phyloP scores from a whole-genome alignment of 1,139 yeast species.

The Meyerozyma athensensis region DNA sequence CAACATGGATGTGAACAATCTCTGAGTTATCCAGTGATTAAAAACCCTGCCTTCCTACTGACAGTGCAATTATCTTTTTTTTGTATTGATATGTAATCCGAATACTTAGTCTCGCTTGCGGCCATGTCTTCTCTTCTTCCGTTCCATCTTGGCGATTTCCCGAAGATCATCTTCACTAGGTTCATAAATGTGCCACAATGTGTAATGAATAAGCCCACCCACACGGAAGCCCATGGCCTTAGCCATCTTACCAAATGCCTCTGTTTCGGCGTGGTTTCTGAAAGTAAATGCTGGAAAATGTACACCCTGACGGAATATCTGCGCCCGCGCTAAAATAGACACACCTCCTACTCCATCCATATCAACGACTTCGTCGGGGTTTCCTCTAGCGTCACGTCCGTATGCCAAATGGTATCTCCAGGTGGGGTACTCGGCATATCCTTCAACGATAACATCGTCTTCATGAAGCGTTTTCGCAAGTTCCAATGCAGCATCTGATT shows the following conservation, averaged over 20 bases:
- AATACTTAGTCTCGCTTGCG: slow-evolving; percentile 5
- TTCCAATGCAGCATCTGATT: slow-evolving; percentile 64
- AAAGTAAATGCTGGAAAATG: slow-evolving; percentile 88
- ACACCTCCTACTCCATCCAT: slow-evolving; percentile 92
- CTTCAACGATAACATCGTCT: slow-evolving; percentile 88
- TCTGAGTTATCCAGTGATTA: slow-evolving; percentile 48
- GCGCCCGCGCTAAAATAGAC: slow-evolving; percentile 76
- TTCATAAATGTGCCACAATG: slow-evolving; percentile 84
- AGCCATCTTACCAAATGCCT: slow-evolving; percentile 88
- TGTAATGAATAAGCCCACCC: slow-evolving; percentile 85
- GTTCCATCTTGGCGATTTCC: slow-evolving; percentile 66
- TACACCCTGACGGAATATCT: slow-evolving; percentile 75
- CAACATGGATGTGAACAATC: slow-evolving; percentile 53
- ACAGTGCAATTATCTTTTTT: slow-evolving; percentile 18
- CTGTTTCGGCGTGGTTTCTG: slow-evolving; percentile 87
- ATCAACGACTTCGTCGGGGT: slow-evolving; percentile 62
- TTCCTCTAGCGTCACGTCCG: slow-evolving; percentile 58
- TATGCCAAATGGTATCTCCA: slow-evolving; percentile 84
- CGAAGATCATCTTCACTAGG: slow-evolving; percentile 87
- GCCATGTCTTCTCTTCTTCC: slow-evolving; percentile 53
- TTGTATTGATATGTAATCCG: slow-evolving; percentile 1
- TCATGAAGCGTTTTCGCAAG: slow-evolving; percentile 65
- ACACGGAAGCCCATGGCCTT: slow-evolving; percentile 74
- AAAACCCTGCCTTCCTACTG: slow-evolving; percentile 55
- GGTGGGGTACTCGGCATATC: slow-evolving; percentile 85